phyloP scores from a whole-genome alignment of 192 early-diverging fungal species.

The Chytriomyces sp. region DNA sequence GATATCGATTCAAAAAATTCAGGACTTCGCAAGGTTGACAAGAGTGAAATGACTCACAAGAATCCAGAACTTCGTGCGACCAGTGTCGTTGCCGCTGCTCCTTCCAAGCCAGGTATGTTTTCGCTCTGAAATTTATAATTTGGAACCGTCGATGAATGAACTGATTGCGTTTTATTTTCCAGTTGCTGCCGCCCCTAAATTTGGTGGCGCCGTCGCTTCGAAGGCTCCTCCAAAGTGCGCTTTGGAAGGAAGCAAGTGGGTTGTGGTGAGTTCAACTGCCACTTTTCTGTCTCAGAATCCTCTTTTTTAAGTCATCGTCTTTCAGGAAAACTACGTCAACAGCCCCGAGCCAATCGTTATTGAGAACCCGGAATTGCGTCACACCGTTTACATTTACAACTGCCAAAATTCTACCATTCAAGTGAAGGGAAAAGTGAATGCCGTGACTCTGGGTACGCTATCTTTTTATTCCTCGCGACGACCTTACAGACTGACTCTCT shows the following conservation, averaged over 20 bases:
- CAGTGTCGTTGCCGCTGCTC: slow-evolving; percentile 57
- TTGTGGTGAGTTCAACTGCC: slow-evolving; percentile 54
- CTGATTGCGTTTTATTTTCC: slow-evolving; percentile 41
- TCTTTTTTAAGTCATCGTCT: slow-evolving; percentile 7
- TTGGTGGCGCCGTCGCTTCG: slow-evolving; percentile 50
- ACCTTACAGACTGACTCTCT: neutral
- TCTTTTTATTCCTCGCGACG: neutral
- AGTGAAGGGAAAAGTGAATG: slow-evolving; percentile 91
- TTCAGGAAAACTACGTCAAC: slow-evolving; percentile 80
- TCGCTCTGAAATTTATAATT: no score
- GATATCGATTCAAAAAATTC: neutral
- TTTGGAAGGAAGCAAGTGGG: slow-evolving; percentile 93
- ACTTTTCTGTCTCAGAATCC: neutral
- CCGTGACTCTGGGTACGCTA: slow-evolving; percentile 77
- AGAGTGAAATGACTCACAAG: slow-evolving; percentile 98
- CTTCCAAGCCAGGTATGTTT: slow-evolving; percentile 12
- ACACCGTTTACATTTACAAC: slow-evolving; percentile 93
- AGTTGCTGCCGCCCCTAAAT: slow-evolving; percentile 43
- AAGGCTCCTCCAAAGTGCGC: slow-evolving; percentile 80
- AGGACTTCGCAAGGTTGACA: slow-evolving; percentile 92
- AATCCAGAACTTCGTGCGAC: slow-evolving; percentile 85
- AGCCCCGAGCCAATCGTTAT: slow-evolving; percentile 72
- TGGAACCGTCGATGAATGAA: neutral
- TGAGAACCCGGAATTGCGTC: slow-evolving; percentile 80
- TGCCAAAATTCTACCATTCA: slow-evolving; percentile 89